These are phyloP conservation scores for Lodderomyces oxycetoniae DNA, from an alignment of 1,139 yeast genomes.

Conservation along the genomic window DNA sequence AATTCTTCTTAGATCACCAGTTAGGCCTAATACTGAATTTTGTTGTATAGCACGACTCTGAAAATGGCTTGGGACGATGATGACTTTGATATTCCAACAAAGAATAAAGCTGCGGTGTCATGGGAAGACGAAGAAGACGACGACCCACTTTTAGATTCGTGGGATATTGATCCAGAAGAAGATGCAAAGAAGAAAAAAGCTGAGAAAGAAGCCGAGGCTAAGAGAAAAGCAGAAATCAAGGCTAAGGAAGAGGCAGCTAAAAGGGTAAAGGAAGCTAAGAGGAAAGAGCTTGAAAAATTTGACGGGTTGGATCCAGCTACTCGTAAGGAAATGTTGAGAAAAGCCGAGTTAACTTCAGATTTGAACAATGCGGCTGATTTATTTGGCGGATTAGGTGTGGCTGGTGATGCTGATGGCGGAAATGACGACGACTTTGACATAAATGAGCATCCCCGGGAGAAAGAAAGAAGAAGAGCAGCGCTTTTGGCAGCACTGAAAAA, in stretches of 20 bases:
- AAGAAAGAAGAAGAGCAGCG: conserved; percentile 46
- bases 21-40: too few relatives aligned
- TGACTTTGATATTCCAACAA: conserved; percentile 71
- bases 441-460: conserved; percentile 63
- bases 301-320: conserved; percentile 64
- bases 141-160: conserved; percentile 64
- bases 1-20: too few relatives aligned
- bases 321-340: conserved; percentile 64
- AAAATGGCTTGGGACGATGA: conserved; percentile 75
- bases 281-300: conserved; percentile 42
- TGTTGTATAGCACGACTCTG: too few relatives aligned
- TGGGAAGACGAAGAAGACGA: conserved; percentile 84
- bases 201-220: conserved; percentile 42
- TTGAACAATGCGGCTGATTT: conserved; percentile 89
- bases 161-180: conserved; percentile 79
- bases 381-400: conserved; percentile 79
- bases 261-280: conserved; percentile 35
- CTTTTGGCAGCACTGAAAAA: conserved; percentile 34
- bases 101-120: conserved; percentile 40
- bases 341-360: conserved; percentile 81
- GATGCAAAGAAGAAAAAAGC: conserved; percentile 42
- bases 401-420: conserved; percentile 36
- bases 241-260: conserved; percentile 39
- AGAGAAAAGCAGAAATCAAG: conserved; percentile 35
- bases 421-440: conserved; percentile 30